Conservation (phyloP, 177 flowering plant genomes). For the Vitis hybrid region DNA sequence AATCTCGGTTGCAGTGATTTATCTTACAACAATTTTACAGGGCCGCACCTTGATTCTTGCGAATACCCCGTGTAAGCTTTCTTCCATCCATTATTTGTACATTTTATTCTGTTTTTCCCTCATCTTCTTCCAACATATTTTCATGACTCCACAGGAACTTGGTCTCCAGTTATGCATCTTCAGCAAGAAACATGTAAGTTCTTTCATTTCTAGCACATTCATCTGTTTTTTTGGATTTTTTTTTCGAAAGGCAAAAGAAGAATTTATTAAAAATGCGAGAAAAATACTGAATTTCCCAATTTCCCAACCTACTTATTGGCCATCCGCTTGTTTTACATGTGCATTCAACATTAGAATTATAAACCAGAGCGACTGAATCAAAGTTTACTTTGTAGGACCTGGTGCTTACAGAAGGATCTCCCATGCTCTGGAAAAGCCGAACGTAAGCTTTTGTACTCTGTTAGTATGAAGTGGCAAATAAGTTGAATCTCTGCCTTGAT, state of each 20-base stretch:
- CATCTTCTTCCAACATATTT: background rate
- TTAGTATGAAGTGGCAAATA: too few species aligned
- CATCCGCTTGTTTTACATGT: background rate
- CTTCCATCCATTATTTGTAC: background rate
- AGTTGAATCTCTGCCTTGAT: too few species aligned
- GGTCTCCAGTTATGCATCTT: conserved; percentile 49
- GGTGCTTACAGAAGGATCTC: conserved; percentile 55
- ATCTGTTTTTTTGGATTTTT: too few species aligned
- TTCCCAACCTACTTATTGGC: too few species aligned
- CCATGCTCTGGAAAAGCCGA: conserved; percentile 2
- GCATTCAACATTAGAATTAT: background rate
- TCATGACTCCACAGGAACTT: conserved; percentile 54
- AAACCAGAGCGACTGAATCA: background rate
- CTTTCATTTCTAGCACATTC: too few species aligned
- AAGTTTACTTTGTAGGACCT: conserved; percentile 25
- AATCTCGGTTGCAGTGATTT: conserved; percentile 62
- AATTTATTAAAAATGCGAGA: too few species aligned
- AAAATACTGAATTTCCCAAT: too few species aligned
- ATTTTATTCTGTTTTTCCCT: background rate
- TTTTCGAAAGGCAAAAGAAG: too few species aligned
- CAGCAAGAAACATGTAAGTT: conserved; percentile 51
- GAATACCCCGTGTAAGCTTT: too few species aligned
- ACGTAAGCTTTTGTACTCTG: too few species aligned
- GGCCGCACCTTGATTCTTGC: too few species aligned
- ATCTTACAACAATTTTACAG: conserved; percentile 79